phyloP scores from a whole-genome alignment of 73 alveolate species.

The Symbiodinium pilosum region DNA sequence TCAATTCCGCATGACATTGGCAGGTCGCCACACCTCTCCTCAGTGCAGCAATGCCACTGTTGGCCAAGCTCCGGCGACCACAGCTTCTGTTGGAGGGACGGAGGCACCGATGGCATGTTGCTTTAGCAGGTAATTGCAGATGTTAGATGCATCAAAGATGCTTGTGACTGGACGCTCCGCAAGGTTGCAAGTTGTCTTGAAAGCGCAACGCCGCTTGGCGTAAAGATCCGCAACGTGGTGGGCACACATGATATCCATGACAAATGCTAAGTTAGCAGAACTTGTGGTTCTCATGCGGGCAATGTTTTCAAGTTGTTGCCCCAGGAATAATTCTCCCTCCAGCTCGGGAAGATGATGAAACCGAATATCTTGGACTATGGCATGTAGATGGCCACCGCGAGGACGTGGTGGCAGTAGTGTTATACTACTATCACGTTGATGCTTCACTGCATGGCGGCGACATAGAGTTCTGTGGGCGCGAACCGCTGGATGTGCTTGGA shows the following conservation, averaged over 20 bases:
- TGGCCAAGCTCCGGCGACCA: constrained; percentile 74
- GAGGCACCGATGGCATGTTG: background rate
- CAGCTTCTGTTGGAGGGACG: constrained; percentile 46
- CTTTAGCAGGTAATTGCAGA: too few relatives aligned
- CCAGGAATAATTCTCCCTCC: constrained; percentile 33
- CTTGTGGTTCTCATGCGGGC: too few relatives aligned
- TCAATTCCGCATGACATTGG: background rate
- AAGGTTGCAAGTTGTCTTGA: constrained; percentile 68
- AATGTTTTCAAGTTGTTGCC: background rate
- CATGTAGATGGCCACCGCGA: constrained; percentile 91
- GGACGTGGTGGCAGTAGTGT: constrained; percentile 49
- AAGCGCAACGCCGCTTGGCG: constrained; percentile 42
- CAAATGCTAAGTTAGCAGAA: too few relatives aligned
- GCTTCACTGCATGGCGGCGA: constrained; percentile 42
- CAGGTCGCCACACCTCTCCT: constrained; percentile 54
- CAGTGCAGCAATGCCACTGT: constrained; percentile 29
- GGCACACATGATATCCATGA: too few relatives aligned
- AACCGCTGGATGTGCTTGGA: constrained; percentile 63
- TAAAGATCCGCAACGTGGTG: too few relatives aligned
- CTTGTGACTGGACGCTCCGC: background rate
- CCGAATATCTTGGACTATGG: constrained; percentile 72
- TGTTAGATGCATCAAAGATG: too few relatives aligned
- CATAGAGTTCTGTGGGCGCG: constrained; percentile 82
- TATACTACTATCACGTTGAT: constrained; percentile 24
- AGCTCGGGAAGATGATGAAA: background rate